Conservation (phyloP, 2,329 filamentous ascomycete genomes). For the Aspergillus sp. region DNA sequence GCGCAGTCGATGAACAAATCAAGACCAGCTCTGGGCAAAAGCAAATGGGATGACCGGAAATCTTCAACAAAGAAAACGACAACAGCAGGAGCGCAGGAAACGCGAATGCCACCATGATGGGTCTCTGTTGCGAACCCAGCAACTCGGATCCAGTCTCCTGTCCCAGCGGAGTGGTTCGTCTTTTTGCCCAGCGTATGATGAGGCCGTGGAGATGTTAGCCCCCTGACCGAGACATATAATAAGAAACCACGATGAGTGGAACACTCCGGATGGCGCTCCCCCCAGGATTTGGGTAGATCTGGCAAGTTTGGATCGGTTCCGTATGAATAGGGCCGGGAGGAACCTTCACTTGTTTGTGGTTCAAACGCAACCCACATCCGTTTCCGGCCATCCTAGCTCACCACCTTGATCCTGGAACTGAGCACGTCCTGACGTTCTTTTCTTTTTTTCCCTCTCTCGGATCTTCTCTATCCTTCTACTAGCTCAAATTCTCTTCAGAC, state of each 20-base stretch:
- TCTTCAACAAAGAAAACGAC: constrained; percentile 2
- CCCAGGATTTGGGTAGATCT: neutral
- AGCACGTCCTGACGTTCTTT: constrained; percentile 4
- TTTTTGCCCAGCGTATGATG: constrained; percentile 12
- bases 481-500: constrained; percentile 5
- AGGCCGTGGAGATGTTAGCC: neutral
- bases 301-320: neutral
- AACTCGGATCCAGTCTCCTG: constrained; percentile 13
- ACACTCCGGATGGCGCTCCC: neutral
- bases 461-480: neutral
- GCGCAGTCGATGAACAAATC: constrained; percentile 11
- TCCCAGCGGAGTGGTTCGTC: constrained; percentile 19
- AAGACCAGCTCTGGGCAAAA: constrained; percentile 4
- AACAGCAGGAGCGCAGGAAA: constrained; percentile 2
- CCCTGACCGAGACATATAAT: constrained; percentile 13
- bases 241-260: constrained; percentile 6
- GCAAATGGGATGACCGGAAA: constrained; percentile 7
- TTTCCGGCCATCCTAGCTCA: constrained; percentile 7
- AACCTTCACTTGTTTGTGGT: constrained; percentile 2
- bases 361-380: constrained; percentile 4
- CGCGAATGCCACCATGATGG: neutral
- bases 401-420: constrained; percentile 1
- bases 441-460: constrained; percentile 2
- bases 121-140: constrained; percentile 8
- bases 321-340: neutral